These are phyloP conservation scores for Linnemannia elongata DNA, from an alignment of 192 early-diverging fungal genomes.

Conservation along the genomic window DNA sequence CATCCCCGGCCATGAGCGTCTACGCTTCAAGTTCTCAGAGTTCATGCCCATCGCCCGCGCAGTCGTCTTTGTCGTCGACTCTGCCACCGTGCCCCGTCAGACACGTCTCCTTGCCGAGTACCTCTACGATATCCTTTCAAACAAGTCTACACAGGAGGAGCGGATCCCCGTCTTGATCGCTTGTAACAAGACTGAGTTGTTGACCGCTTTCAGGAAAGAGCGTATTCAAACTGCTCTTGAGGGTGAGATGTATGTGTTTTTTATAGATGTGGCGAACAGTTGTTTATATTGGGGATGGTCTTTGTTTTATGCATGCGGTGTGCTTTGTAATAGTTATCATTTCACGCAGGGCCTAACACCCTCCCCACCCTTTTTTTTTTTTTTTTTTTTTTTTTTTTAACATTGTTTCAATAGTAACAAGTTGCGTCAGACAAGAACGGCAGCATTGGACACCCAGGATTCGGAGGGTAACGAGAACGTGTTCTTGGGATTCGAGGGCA, in stretches of 20 bases:
- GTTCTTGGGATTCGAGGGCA: conserved; percentile 86
- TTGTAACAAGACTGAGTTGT: conserved; percentile 89
- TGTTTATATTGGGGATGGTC: conserved; percentile 20
- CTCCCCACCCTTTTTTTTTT: not conserved
- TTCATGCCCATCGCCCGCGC: conserved; percentile 76
- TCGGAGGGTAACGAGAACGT: conserved; percentile 71
- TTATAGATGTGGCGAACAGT: conserved; percentile 11
- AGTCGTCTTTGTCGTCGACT: conserved; percentile 87
- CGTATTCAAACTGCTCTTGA: conserved; percentile 80
- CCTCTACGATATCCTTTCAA: conserved; percentile 85
- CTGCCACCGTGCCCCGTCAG: conserved; percentile 67
- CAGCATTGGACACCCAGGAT: conserved; percentile 74
- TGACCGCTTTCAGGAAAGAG: conserved; percentile 75
- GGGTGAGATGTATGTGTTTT: conserved; percentile 77
- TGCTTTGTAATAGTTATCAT: not conserved
- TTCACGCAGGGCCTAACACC: not conserved
- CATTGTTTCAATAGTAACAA: conserved; percentile 62
- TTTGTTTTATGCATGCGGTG: conserved; percentile 21
- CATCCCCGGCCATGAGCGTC: conserved; percentile 90
- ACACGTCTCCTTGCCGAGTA: conserved; percentile 72
- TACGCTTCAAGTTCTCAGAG: conserved; percentile 80
- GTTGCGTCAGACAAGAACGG: conserved; percentile 75
- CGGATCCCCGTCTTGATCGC: conserved; percentile 78
- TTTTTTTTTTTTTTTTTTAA: conserved; percentile 5
- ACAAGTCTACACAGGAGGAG: conserved; percentile 67